Percentiles rank a stretch among this genome's conserved stretches.
Evolutionary conservation across 768 basidiomycete species (phyloP).

Genomic region (Collybiopsis luxurians): DNA sequence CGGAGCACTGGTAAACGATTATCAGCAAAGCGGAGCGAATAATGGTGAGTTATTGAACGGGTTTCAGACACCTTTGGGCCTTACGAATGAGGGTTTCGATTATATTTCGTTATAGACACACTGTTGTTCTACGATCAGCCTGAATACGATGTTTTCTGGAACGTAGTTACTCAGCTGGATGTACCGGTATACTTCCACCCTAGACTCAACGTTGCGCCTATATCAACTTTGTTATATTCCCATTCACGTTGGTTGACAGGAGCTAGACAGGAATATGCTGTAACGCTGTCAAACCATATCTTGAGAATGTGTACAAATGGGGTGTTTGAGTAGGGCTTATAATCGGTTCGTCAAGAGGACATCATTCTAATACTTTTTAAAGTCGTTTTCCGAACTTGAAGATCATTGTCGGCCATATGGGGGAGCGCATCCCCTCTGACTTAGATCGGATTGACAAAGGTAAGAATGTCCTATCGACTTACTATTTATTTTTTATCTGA

Average conservation of each 20-base stretch:
- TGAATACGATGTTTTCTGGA: conserved; percentile 4
- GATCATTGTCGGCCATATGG: conserved; percentile 43
- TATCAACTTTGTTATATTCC: not conserved
- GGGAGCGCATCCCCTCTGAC: conserved; percentile 42
- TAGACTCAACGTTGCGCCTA: not conserved
- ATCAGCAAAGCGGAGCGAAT: conserved; percentile 35
- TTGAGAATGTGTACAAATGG: conserved; percentile 37
- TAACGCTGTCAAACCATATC: conserved; percentile 36
- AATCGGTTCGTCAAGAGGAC: too few species aligned
- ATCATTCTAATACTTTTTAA: too few species aligned
- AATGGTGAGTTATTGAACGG: not conserved
- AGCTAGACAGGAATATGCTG: conserved; percentile 35
- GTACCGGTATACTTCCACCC: conserved; percentile 10
- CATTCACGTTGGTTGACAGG: conserved; percentile 33
- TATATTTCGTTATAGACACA: not conserved
- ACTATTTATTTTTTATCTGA: not conserved
- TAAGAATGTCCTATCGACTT: conserved; percentile 15
- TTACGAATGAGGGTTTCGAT: too few species aligned
- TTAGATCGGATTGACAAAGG: conserved; percentile 37
- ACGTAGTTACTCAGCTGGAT: conserved; percentile 2
- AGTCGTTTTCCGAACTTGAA: conserved; percentile 41
- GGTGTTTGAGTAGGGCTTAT: conserved; percentile 25
- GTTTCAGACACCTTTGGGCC: too few species aligned
- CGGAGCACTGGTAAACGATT: conserved; percentile 44
- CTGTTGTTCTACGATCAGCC: conserved; percentile 7